Evolutionary conservation across 495 filamentous ascomycete species (phyloP).

Genomic region (Parachaetomium inaequale): DNA sequence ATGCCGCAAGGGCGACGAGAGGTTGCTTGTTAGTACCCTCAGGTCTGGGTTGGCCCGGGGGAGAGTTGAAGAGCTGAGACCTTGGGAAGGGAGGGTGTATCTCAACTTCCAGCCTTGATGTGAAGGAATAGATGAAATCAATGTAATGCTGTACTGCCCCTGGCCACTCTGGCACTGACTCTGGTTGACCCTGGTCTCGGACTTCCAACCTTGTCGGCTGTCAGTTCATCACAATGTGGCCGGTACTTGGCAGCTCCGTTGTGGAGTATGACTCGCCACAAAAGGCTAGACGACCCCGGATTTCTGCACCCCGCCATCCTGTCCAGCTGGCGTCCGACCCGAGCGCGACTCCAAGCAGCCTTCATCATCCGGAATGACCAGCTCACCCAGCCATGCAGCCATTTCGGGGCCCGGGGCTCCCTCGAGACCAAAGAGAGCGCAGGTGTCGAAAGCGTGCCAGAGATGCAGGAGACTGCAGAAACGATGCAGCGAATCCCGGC

Average conservation of each 20-base stretch:
- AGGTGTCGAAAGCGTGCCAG: constrained; percentile 33
- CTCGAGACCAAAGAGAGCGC: constrained; percentile 11
- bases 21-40: constrained; percentile 8
- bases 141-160: too few relatives aligned
- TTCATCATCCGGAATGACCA: neutral
- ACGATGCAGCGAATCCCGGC: constrained; percentile 32
- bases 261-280: neutral
- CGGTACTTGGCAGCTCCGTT: neutral
- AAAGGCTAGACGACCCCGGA: neutral
- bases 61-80: neutral
- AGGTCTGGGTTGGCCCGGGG: neutral
- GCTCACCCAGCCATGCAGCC: neutral
- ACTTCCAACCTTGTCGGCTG: neutral
- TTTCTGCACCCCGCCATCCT: neutral
- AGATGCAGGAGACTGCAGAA: constrained; percentile 32
- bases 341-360: neutral
- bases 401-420: neutral
- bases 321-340: neutral
- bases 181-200: too few relatives aligned
- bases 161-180: too few relatives aligned
- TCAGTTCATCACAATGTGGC: neutral
- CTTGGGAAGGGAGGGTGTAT: constrained; percentile 26
- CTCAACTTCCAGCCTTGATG: constrained; percentile 4
- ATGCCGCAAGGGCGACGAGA: constrained; percentile 1
- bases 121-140: neutral